Evolutionary conservation across 768 basidiomycete species (phyloP), one percentile per base, ranked within the genome.

Genomic region (Lactarius vividus): DNA sequence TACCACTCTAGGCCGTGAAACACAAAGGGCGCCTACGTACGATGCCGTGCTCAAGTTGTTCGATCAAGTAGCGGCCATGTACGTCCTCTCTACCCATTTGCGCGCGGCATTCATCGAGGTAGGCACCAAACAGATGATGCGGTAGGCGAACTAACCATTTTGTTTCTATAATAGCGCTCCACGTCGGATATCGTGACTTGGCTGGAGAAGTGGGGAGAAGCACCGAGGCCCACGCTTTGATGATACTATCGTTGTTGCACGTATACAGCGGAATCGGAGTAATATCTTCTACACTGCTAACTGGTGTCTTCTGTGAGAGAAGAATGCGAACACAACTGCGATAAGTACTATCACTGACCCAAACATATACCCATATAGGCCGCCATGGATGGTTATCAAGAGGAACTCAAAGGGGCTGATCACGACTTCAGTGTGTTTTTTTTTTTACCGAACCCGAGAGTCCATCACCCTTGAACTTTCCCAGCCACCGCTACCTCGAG

Each of bases 21-120:
- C 78, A 91, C 71, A 93, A 92, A 92, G 93, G 26, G 76, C 76
- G 39, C 78, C 77, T 29, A 94, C 96, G 73, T 96, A 88, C 71
- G 85, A 92, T 39, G 86, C 87, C 42, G 80, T 89, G 49, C 81
- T 87, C 71, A 79, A 80, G 66, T 81, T 95, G 39, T 87, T n/a
- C n/a, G 7, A 82, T 88, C 40, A 85, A 86, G 84, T 85, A 29
- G 81, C 88, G 46, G 88, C 90, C 18, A 87, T 91, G 87, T 88
- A 73, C 72, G 84, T 3, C 55, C 9, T 16, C 56, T 10, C 46
- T 39, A 63, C 39, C 16, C 33, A 57, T 35, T 3, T 29, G 35
- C 11, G 11, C 35, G 35, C 59, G 0, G 55, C 59, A 3, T 63
- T 65, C 40, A 64, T 70, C 57, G 44, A 70, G 55, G 70, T 70